phyloP scores from a whole-genome alignment of 169 alveolate genomes.

The Eimeria necatrix region DNA sequence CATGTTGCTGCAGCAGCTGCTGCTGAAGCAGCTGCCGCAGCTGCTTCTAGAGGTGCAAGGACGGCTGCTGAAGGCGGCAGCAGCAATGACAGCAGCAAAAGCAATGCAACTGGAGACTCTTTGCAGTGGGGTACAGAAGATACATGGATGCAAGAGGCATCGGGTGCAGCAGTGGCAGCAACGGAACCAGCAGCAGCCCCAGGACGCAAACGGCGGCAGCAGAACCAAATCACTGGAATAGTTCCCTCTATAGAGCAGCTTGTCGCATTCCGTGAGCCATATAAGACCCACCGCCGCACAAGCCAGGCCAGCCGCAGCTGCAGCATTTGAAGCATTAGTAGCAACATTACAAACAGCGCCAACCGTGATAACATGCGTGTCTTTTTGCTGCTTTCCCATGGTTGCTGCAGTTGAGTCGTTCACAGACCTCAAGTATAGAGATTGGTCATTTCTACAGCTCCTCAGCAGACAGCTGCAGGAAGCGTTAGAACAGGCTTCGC shows the following conservation, averaged over 20 bases:
- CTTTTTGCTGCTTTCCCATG: neutral
- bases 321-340: neutral
- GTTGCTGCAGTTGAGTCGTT: conserved; percentile 62
- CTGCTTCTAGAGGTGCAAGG: neutral
- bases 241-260: conserved; percentile 53
- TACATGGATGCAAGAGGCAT: neutral
- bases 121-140: conserved; percentile 8
- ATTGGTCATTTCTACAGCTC: conserved; percentile 48
- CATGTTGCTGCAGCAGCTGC: conserved; percentile 25
- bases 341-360: neutral
- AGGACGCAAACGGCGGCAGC: neutral
- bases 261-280: conserved; percentile 56
- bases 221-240: neutral
- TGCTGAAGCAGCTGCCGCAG: neutral
- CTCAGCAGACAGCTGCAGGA: conserved; percentile 70
- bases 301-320: neutral
- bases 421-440: conserved; percentile 67
- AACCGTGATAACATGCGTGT: neutral
- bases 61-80: neutral
- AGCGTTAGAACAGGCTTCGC: conserved; percentile 55
- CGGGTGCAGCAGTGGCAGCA: neutral
- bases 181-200: conserved; percentile 48
- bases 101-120: neutral
- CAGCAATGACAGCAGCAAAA: conserved; percentile 26
- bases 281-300: neutral